Conservation (phyloP, 1,284 basidiomycete species). For the Coniferiporia sulphurascens region DNA sequence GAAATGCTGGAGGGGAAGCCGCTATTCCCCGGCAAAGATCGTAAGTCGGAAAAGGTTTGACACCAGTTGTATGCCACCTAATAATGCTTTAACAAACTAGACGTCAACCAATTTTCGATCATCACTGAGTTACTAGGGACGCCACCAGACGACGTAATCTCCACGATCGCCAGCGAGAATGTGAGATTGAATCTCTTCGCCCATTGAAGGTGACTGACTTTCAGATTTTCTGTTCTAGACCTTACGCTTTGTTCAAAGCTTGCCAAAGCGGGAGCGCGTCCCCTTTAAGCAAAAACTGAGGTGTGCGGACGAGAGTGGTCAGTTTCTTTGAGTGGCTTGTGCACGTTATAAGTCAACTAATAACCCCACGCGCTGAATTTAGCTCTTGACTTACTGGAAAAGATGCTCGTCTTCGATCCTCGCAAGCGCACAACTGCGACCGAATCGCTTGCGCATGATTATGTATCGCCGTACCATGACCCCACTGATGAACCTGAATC, state of each 20-base stretch:
- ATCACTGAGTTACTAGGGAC: slow-evolving; percentile 98
- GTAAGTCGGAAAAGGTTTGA: slow-evolving; percentile 41
- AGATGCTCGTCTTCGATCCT: slow-evolving; percentile 99
- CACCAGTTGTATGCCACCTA: slow-evolving; percentile 1
- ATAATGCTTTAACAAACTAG: slow-evolving; percentile 36
- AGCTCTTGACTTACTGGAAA: slow-evolving; percentile 96
- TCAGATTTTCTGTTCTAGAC: slow-evolving; percentile 51
- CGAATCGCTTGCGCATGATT: slow-evolving; percentile 88
- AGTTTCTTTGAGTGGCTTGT: slow-evolving; percentile 20
- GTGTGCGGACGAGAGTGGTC: slow-evolving; percentile 84
- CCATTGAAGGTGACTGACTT: neutral
- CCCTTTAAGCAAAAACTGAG: slow-evolving; percentile 94
- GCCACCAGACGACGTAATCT: slow-evolving; percentile 98
- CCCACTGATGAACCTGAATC: slow-evolving; percentile 97
- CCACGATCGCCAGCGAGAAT: slow-evolving; percentile 98
- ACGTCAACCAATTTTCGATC: slow-evolving; percentile 99
- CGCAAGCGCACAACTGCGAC: slow-evolving; percentile 94
- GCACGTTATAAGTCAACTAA: neutral
- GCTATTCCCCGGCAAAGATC: slow-evolving; percentile 98
- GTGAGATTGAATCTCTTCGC: slow-evolving; percentile 41
- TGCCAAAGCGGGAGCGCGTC: slow-evolving; percentile 94
- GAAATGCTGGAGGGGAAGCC: slow-evolving; percentile 99
- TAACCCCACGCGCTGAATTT: neutral
- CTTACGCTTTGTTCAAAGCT: slow-evolving; percentile 95
- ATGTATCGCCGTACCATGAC: slow-evolving; percentile 97